phyloP scores from a whole-genome alignment of 2,329 filamentous ascomycete species.

The Colletotrichum theobromicola region DNA sequence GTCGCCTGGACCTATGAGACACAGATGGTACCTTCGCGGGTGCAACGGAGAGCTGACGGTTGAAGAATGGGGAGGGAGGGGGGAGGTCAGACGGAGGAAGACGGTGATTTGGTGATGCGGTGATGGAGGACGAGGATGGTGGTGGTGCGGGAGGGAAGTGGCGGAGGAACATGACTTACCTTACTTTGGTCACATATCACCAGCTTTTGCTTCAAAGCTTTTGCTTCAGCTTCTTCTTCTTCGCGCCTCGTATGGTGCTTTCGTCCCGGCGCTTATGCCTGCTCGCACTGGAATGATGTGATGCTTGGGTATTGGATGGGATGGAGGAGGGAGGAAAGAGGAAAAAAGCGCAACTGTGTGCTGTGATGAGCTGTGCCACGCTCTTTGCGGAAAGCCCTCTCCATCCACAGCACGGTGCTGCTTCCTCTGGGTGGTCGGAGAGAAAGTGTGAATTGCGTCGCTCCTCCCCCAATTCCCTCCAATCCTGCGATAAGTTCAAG shows the following conservation, averaged over 20 bases:
- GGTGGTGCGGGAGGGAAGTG: slow-evolving; percentile 1
- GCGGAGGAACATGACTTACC: not conserved
- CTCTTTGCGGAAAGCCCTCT: not conserved
- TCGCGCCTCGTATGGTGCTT: not conserved
- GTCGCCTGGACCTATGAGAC: not conserved
- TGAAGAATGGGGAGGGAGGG: not conserved
- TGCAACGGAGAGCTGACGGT: not conserved
- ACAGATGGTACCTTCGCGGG: not conserved
- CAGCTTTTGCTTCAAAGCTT: not conserved
- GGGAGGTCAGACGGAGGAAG: slow-evolving; percentile 5
- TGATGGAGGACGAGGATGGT: not conserved
- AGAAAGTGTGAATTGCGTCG: not conserved
- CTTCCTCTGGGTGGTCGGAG: not conserved
- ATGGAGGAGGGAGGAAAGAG: not conserved
- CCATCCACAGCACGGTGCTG: not conserved
- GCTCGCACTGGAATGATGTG: not conserved
- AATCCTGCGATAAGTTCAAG: not conserved
- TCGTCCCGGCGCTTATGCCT: not conserved
- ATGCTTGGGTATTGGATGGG: not conserved
- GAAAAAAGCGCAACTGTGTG: not conserved
- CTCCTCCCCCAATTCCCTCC: not conserved
- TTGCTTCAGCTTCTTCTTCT: not conserved
- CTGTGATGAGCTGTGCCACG: not conserved
- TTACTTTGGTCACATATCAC: not conserved
- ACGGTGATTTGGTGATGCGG: not conserved